Percentiles rank a stretch among this genome's conserved stretches.
phyloP scores from a whole-genome alignment of 2,329 filamentous ascomycete genomes.

The Rugonectria rugulosa region DNA sequence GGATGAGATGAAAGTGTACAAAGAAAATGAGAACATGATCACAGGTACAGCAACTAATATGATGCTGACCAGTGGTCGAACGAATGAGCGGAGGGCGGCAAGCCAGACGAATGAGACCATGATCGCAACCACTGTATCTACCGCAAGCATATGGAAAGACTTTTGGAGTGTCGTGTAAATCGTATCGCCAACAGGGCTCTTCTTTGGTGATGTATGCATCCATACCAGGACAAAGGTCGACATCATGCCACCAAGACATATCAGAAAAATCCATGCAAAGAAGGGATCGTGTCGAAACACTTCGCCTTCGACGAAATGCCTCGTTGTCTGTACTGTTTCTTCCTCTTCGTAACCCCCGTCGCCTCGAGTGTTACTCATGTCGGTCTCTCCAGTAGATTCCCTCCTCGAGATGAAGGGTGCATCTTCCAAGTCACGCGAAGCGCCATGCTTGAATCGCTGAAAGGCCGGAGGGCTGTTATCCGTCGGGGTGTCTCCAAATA shows the following conservation, averaged over 20 bases:
- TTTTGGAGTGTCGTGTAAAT: conserved; percentile 89
- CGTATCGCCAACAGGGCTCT: conserved; percentile 84
- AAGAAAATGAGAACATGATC: conserved; percentile 85
- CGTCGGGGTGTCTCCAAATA: conserved; percentile 60
- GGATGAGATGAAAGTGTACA: conserved; percentile 91
- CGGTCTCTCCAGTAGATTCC: conserved; percentile 56
- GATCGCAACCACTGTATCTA: conserved; percentile 90
- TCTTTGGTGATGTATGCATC: conserved; percentile 80
- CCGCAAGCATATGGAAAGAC: conserved; percentile 87
- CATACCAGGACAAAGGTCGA: conserved; percentile 90
- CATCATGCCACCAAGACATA: conserved; percentile 82
- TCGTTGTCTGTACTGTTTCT: conserved; percentile 48
- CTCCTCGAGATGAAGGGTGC: conserved; percentile 51
- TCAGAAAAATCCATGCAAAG: conserved; percentile 89
- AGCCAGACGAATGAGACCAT: conserved; percentile 92
- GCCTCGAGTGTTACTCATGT: conserved; percentile 50
- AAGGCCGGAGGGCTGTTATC: conserved; percentile 68
- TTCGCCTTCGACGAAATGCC: conserved; percentile 68
- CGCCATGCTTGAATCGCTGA: conserved; percentile 60
- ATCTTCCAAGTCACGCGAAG: conserved; percentile 46
- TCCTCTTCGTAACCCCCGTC: conserved; percentile 48
- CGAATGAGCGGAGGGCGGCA: conserved; percentile 85
- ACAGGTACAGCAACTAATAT: conserved; percentile 86
- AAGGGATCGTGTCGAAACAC: conserved; percentile 86
- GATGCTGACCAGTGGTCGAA: conserved; percentile 80